Evolutionary conservation across 371 early-diverging fungal genomes (phyloP), one percentile per base, ranked within the genome.

Genomic region (Actinomortierella ambigua): DNA sequence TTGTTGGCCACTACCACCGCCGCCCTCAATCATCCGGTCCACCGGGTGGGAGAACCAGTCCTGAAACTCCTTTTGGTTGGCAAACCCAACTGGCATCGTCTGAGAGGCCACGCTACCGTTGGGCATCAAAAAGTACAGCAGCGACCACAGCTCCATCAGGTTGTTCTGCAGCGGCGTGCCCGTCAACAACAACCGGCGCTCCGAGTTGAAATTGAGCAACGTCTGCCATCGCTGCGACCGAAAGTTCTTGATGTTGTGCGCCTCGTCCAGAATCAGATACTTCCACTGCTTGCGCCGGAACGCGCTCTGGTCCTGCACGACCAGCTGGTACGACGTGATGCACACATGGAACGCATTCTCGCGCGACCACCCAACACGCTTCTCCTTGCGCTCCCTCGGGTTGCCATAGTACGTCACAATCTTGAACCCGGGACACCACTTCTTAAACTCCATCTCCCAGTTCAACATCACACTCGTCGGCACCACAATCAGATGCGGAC

Each of bases 111-210:
- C 77, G n/a, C n/a, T n/a, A 26, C 88, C 89, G 26, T 82, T 82
- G 0, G 97, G 95, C 89, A 93, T 91, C 62, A 98, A 79, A 81
- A 98, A 98, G 77, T 98, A 94, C 27, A 98, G 79, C 20, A 98
- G 79, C 8, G 93, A 88, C 98, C 98, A 98, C 13, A 98, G 79
- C 70, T 98, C 98, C 82, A 86, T 85, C 50, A 98, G 76, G 59
- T 93, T 95, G 75, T 98, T 98, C 62, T 98, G 98, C 47, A 98
- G 79, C 9, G 98, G 98, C 39, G 99, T 98, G 29, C 98, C 98
- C 2, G 97, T 97, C 41, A 98, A 76, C 40, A 98, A 77, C 52
- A 98, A 73, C 24, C 97, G 88, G 9, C 88, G 76, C 18, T 79
- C 76, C 0, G 95, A 83, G 50, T 92, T 92, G 61, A 98, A 93